Evolutionary conservation across 352 stramenopile genomes (phyloP).

Genomic region (Phytopythium oedochilum): DNA sequence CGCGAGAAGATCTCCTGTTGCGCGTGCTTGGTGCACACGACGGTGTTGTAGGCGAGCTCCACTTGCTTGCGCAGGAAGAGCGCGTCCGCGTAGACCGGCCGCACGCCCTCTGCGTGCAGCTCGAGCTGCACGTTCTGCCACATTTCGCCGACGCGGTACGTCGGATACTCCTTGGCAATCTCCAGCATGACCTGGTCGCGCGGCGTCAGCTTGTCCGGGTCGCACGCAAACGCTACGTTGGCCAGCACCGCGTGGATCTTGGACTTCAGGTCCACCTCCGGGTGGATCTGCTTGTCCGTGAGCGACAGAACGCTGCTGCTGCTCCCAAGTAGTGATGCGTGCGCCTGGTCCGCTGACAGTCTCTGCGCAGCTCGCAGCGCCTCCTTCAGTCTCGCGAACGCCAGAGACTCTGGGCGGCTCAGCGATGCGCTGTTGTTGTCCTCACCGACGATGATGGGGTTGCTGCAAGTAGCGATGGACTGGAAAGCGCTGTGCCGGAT

Average conservation of each 20-base stretch:
- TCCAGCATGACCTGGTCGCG: constrained; percentile 68
- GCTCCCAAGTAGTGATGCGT: neutral
- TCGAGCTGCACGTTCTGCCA: constrained; percentile 68
- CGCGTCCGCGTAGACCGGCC: constrained; percentile 70
- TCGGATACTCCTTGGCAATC: constrained; percentile 66
- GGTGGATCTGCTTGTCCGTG: constrained; percentile 26
- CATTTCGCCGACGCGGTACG: constrained; percentile 62
- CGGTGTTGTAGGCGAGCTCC: constrained; percentile 67
- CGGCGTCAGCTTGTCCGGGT: constrained; percentile 25
- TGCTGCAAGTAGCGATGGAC: constrained; percentile 42
- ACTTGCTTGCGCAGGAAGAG: constrained; percentile 71
- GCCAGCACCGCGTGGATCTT: constrained; percentile 68
- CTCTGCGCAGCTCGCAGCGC: constrained; percentile 52
- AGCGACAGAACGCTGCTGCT: constrained; percentile 25
- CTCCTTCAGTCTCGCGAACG: constrained; percentile 69
- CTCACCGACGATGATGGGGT: constrained; percentile 26
- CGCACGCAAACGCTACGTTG: constrained; percentile 49
- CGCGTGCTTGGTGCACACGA: constrained; percentile 52
- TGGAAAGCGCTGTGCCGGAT: constrained; percentile 41
- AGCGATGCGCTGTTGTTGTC: neutral
- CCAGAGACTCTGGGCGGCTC: constrained; percentile 40
- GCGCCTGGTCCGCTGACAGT: constrained; percentile 9
- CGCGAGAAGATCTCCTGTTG: constrained; percentile 46
- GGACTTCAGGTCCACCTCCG: constrained; percentile 55
- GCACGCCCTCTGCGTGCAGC: constrained; percentile 55